Base-by-base conservation (phyloP, 345 rosid genomes). In the Populus pruinosa region DNA sequence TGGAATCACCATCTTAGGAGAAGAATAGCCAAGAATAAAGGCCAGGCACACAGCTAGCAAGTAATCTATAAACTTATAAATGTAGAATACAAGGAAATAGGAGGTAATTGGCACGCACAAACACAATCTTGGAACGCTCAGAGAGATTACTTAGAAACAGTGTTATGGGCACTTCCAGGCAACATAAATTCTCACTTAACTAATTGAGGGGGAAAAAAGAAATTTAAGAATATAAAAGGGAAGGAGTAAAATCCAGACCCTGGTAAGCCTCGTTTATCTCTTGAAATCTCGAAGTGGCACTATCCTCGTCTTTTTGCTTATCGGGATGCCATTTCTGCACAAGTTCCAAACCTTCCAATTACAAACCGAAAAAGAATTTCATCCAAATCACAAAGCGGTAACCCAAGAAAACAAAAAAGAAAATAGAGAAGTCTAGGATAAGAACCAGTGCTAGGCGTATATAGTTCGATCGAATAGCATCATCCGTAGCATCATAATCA, bases 271-370 rank as follows among this genome's bases (percentile, higher is more conserved):
- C 99, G 78, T 93, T 96, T 81, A 96, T 96, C 78, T 93, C 97
- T 87, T 96, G 99, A 87, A 96, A 93, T 84, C 87, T 89, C 11
- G 91, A 87, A 64, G 99, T 92, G 39, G 92, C 89, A 64, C 83
- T 77, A 21, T 86, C 91, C 75, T 80, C 88, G 27, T 76, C 88
- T 78, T 96, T 93, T 39, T 88, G 87, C 83, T 96, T 93, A 71
- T 95, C 99, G 0, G 99, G 99, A 76, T 95, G 99, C 98, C 98
- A 94, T 81, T 90, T 94, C 98, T 91, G 83, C 87, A 83, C 12
- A 79, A 66, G 21, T 31, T 25, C 4, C 33, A 27, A 72, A 67
- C 59, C 38, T 68, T 38, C 14, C 20, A 47, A 63, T 73, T 21
- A 31, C 20, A 31, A 29, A 41, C 35, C 70, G n/a, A 68, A 31